Base-by-base conservation (phyloP, 495 filamentous ascomycete species). In the Rostrohypoxylon terebratum region DNA sequence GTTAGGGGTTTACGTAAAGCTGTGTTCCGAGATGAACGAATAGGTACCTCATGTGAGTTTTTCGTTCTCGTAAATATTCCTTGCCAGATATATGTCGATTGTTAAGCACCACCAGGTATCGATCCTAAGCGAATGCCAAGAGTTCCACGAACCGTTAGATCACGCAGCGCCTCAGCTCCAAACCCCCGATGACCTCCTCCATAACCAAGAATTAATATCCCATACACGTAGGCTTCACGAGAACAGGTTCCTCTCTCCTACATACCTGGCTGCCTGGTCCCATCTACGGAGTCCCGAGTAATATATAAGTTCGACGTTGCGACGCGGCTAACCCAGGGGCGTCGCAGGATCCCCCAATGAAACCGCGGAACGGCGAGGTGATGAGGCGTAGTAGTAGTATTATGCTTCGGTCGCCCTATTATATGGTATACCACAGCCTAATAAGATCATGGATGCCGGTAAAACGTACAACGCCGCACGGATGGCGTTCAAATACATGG, bases 241-340 rank as follows among this genome's bases (percentile, higher is more conserved):
- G n/a, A 13, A 42, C 38, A n/a, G n/a, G n/a, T 42, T 42, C 34
- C 34, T 38, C 38, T 42, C 10, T 14, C 38, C 13, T 42, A 42
- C n/a, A n/a, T n/a, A n/a, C n/a, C n/a, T n/a, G n/a, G n/a, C n/a
- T n/a, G n/a, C 10, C 38, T 42, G 38, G 38, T 8, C 20, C 9
- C 13, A 20, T 45, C n/a, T 6, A 45, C 2, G 42, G 42, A 45
- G 42, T 42, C 10, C 38, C 38, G 38, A 42, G 38, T 42, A 42
- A 42, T 20, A 11, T 10, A 20, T 21, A 50, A 4, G 9, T 9
- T 9, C 10, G 48, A 53, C 21, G 9, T 31, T 31, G 23, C 21
- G 28, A 62, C 57, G 62, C 63, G 68, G 48, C 63, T 54, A 59
- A 31, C n/a, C 57, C 25, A n/a, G 59, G 59, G 36, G 60, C 34